Conservation (phyloP, 176 grass and related monocot species). For the Pontederia crassipes region DNA sequence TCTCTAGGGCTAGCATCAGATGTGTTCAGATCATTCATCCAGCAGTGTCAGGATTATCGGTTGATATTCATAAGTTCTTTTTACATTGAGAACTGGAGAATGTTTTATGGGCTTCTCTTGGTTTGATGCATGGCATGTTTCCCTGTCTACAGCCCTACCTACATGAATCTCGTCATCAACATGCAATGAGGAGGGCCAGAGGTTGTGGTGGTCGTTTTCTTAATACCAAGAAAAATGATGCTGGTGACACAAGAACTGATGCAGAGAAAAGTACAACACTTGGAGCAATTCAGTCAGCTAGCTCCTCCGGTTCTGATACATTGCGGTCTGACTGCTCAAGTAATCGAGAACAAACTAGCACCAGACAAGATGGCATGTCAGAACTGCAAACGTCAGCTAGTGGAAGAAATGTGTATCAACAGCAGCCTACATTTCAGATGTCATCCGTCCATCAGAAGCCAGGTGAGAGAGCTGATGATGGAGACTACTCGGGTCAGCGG, state of each 20-base stretch:
- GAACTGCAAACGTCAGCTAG: background rate
- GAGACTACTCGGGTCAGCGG: background rate
- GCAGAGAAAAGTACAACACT: no score
- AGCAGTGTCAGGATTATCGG: no score
- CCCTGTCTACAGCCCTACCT: background rate
- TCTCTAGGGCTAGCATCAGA: no score
- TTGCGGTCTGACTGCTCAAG: background rate
- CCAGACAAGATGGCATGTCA: background rate
- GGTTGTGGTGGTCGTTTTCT: slow-evolving; percentile 6
- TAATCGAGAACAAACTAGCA: background rate
- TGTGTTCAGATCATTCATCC: no score
- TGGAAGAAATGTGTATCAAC: background rate
- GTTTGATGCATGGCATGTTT: background rate
- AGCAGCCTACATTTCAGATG: background rate
- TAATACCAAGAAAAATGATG: background rate
- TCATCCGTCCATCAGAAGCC: background rate
- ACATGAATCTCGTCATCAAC: background rate
- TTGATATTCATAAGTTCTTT: no score
- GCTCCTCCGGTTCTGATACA: background rate
- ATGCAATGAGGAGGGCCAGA: slow-evolving; percentile 9
- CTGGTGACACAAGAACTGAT: background rate
- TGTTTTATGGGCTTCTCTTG: background rate
- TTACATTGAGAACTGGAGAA: no score
- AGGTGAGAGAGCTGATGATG: background rate
- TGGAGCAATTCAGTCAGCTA: background rate